These are phyloP conservation scores for Viola pubescens DNA, from an alignment of 441 rosid species.

Conservation along the genomic window DNA sequence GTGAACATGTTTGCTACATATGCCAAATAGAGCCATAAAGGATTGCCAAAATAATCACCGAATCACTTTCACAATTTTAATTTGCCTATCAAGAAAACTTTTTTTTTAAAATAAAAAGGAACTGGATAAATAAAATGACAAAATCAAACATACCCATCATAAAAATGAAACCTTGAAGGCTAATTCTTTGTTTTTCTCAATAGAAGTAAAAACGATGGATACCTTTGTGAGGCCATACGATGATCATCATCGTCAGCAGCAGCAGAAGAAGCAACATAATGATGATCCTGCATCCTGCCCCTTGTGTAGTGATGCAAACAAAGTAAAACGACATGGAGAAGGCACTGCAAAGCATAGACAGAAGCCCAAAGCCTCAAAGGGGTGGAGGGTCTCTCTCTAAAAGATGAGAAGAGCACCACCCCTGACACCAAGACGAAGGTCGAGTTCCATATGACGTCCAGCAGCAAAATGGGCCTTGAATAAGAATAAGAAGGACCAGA, in stretches of 20 bases:
- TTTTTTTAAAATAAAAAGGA: no score
- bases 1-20: no score
- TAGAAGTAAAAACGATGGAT: no score
- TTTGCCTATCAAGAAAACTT: no score
- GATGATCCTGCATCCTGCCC: conserved; percentile 30
- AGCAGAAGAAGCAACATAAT: conserved; percentile 10
- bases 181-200: no score
- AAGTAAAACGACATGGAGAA: conserved; percentile 74
- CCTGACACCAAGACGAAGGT: conserved; percentile 59
- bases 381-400: conserved; percentile 52
- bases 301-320: conserved; percentile 78
- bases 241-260: conserved; percentile 25
- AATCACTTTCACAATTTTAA: no score
- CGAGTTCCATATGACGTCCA: conserved; percentile 75
- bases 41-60: no score
- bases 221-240: not conserved
- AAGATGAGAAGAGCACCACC: conserved; percentile 44
- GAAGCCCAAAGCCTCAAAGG: conserved; percentile 69
- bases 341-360: conserved; percentile 70
- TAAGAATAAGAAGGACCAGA: conserved; percentile 14
- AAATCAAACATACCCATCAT: no score
- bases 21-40: no score
- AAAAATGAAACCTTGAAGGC: no score
- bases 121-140: no score
- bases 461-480: conserved; percentile 74